A percentile compares a stretch with the other conserved stretches of the same genome.
Evolutionary conservation across 306 rosid species (phyloP).

Genomic region (barrel medic (Medicago truncatula)): MtrunA17r5.0-ANR NC_053043.1:16175001-16175500

Average conservation of each 20-base stretch:
- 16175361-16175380: slow-evolving; percentile 62
- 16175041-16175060: too few species aligned
- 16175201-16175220: neutral
- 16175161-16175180: neutral
- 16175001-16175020: too few species aligned
- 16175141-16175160: neutral
- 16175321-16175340: slow-evolving; percentile 74
- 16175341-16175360: slow-evolving; percentile 61
- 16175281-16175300: slow-evolving; percentile 70
- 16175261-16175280: slow-evolving; percentile 56
- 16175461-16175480: slow-evolving; percentile 55
- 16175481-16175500: slow-evolving; percentile 65
- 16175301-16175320: slow-evolving; percentile 64
- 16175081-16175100: too few species aligned
- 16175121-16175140: neutral
- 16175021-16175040: too few species aligned
- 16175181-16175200: slow-evolving; percentile 9
- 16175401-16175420: slow-evolving; percentile 66
- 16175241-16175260: slow-evolving; percentile 47
- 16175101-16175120: neutral
- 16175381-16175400: slow-evolving; percentile 55
- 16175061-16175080: too few species aligned
- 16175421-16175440: slow-evolving; percentile 91
- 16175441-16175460: slow-evolving; percentile 84
- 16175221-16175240: slow-evolving; percentile 41